phyloP scores from a whole-genome alignment of 129 eudicot genomes.

The Pseudognaphalium luteoalbum region DNA sequence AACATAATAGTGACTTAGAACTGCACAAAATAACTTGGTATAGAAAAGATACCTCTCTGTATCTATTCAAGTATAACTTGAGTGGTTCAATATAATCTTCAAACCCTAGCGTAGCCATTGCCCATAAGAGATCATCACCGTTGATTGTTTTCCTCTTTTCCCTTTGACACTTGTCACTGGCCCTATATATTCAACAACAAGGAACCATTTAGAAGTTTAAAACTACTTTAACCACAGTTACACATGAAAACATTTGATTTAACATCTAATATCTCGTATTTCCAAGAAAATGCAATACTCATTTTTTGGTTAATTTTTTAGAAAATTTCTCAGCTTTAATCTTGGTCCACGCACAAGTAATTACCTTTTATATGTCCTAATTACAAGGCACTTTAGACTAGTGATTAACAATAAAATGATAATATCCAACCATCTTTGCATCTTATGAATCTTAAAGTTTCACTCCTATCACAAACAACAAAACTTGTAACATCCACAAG shows the following conservation, averaged over 20 bases:
- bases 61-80: slow-evolving; percentile 61
- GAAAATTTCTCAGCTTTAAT: too few species aligned
- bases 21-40: neutral
- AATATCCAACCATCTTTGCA: neutral
- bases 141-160: slow-evolving; percentile 90
- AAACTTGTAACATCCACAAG: too few species aligned
- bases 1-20: neutral
- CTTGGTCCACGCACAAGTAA: neutral
- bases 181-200: slow-evolving; percentile 50
- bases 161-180: slow-evolving; percentile 89
- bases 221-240: neutral
- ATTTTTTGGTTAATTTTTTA: too few species aligned
- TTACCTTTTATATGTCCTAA: neutral
- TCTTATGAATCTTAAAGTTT: neutral
- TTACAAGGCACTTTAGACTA: neutral
- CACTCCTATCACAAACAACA: neutral
- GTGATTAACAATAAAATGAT: neutral
- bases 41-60: slow-evolving; percentile 59
- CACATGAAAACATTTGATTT: neutral
- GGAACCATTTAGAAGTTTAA: neutral
- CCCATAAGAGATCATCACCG: slow-evolving; percentile 91
- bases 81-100: slow-evolving; percentile 89
- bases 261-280: neutral
- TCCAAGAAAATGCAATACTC: neutral
- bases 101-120: slow-evolving; percentile 83